Base-by-base conservation (phyloP, 2,329 filamentous ascomycete species). In the Fonsecaea pedrosoi region DNA sequence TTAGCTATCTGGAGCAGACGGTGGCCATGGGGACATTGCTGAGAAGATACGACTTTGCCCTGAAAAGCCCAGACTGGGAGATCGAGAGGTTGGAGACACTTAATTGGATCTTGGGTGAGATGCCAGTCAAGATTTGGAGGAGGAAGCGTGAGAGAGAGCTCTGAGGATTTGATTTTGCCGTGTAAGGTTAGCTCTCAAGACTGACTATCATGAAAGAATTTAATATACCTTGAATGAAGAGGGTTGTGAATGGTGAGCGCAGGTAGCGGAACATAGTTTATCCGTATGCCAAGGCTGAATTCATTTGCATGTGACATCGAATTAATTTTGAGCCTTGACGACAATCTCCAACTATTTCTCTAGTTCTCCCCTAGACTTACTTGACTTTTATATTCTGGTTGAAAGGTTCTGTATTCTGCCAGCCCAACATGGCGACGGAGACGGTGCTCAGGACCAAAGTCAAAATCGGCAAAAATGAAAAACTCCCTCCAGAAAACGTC, bases 401-500 rank as follows among this genome's bases (percentile, higher is more conserved):
- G 25, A 21, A 50, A 10, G 21, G 45, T 2, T 21, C 45, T 30
- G 45, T 30, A 15, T 7, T 21, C 45, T 30, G 1, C 2, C 6
- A 4, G 3, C 15, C 18, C 18, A 4, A 64, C n/a, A 70, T 91
- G 84, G 88, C 90, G 71, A 89, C 85, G 48, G 81, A 83, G 69
- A 83, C 87, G 48, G 83, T 87, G 76, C 90, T 86, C 40, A 79
- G 85, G 64, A 68, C 67, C 15, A 70, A 67, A 66, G 76, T 77
- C 71, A 84, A 84, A 68, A 77, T 85, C 35, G 85, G 88, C 73
- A 95, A 92, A 79, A 90, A 87, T 74, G 82, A 86, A 72, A 92
- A 94, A 73, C 85, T 97, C 12, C 87, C 92, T 1, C 92, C 95
- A 32, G 95, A 99, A 80, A 97, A 94, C 80, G 95, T 99, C 81